These are phyloP conservation scores for Oryza nivara DNA, from an alignment of 176 grass and related monocot species.

Conservation along the genomic window DNA sequence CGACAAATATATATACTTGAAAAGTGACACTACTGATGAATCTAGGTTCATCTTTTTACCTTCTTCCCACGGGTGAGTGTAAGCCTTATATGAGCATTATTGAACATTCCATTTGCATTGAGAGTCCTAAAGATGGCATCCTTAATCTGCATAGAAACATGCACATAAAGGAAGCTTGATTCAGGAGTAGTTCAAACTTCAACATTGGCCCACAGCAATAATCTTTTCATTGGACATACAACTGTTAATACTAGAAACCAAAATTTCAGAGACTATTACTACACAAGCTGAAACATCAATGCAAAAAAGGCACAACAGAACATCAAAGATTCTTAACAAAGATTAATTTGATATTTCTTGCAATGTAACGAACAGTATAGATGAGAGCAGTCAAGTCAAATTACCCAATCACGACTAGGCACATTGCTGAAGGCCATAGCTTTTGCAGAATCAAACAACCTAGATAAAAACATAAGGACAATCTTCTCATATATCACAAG, in stretches of 20 bases:
- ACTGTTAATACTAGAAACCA: conserved; percentile 7
- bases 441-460: conserved; percentile 97
- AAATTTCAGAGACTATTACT: conserved; percentile 6
- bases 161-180: not conserved
- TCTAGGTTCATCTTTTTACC: conserved; percentile 56
- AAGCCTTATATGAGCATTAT: conserved; percentile 94
- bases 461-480: conserved; percentile 41
- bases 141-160: conserved; percentile 72
- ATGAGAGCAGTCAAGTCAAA: conserved; percentile 21
- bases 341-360: conserved; percentile 1
- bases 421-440: conserved; percentile 92
- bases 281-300: conserved; percentile 16
- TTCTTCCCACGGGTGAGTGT: conserved; percentile 94
- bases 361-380: conserved; percentile 17
- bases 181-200: conserved; percentile 19
- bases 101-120: conserved; percentile 89
- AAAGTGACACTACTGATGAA: conserved; percentile 35
- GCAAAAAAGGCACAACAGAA: not conserved
- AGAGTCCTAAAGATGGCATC: conserved; percentile 93
- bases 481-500: conserved; percentile 7
- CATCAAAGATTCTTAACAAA: conserved; percentile 12
- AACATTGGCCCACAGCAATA: conserved; percentile 9
- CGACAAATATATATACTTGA: conserved; percentile 33
- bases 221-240: conserved; percentile 16
- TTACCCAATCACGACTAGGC: conserved; percentile 80